Evolutionary conservation across 2,329 filamentous ascomycete species (phyloP), one percentile per base, ranked within the genome.

Genomic region (Cytospora leucostoma): DNA sequence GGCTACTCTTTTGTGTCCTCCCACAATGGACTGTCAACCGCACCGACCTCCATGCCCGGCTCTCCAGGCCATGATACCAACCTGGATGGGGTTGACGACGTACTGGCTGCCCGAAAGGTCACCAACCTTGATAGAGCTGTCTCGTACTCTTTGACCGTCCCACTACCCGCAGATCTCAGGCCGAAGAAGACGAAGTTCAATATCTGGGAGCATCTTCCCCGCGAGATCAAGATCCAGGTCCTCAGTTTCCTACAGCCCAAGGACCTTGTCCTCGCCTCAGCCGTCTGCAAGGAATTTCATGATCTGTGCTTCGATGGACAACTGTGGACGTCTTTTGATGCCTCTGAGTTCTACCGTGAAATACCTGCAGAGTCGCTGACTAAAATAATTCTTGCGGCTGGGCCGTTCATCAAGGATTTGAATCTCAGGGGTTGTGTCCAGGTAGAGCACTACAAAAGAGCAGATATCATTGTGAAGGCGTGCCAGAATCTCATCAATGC

Each of bases 371-470:
- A 91, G 67, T 91, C 91, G 0, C 78, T 99, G 55, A 86, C 93
- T 62, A 92, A 90, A 71, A 93, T 98, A 66, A 93, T 98, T 71
- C 86, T 88, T 1, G 83, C 88, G 4, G 92, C 93, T 1, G 95
- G 94, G 0, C 92, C 94, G 0, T 99, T 98, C 70, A 87, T 98
- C 60, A 91, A 91, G 69, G 88, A 97, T 70, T 82, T 99, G 61
- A 98, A 98, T 71, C 82, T 99, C 3, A 82, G 94, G 69, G 95
- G 95, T 33, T 99, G 94, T 73, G 85, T 96, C 38, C 95, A 98
- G 74, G 83, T 98, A 58, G 85, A 91, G 67, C 90, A 96, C 71
- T 89, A 90, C 71, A 93, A 93, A 82, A 83, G 86, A 52, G 85
- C 87, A 17, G 88, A 93, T 67, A 87, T 88, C 38, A 85, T 97